Evolutionary conservation across 2,329 filamentous ascomycete genomes (phyloP).

Genomic region (Apiospora arundinis): DNA sequence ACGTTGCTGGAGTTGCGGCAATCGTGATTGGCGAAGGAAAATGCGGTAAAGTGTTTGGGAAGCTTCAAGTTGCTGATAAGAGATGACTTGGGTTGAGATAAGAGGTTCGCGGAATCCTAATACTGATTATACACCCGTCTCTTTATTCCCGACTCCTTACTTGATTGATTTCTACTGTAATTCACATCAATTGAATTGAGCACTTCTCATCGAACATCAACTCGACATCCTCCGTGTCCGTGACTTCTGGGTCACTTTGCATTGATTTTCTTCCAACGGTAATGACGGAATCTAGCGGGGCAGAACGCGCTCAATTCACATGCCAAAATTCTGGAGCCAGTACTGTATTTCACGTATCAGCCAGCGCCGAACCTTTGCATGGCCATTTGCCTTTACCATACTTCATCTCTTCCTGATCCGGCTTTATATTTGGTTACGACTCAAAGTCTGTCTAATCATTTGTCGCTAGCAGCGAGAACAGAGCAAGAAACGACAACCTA

Average conservation of each 20-base stretch:
- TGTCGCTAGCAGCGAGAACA: not conserved
- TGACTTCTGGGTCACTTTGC: not conserved
- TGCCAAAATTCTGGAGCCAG: not conserved
- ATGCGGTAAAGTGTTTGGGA: not conserved
- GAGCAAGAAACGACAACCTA: not conserved
- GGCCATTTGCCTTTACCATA: not conserved
- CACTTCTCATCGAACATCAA: not conserved
- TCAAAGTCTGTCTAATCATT: fast-evolving
- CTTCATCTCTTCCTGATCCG: not conserved
- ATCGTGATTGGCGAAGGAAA: not conserved
- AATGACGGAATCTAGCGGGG: constrained; percentile 2
- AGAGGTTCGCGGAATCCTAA: not conserved
- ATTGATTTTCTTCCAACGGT: not conserved
- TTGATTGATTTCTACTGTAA: no score
- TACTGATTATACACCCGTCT: not conserved
- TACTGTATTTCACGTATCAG: not conserved
- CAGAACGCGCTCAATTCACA: not conserved
- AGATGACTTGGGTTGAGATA: not conserved
- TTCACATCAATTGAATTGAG: not conserved
- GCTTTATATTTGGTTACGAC: not conserved
- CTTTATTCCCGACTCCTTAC: no score
- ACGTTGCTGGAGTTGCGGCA: not conserved
- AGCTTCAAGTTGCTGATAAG: not conserved
- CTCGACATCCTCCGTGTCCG: not conserved
- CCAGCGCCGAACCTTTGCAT: not conserved